Evolutionary conservation across 2,329 filamentous ascomycete species (phyloP).

Genomic region (Neopestalotiopsis rosae): DNA sequence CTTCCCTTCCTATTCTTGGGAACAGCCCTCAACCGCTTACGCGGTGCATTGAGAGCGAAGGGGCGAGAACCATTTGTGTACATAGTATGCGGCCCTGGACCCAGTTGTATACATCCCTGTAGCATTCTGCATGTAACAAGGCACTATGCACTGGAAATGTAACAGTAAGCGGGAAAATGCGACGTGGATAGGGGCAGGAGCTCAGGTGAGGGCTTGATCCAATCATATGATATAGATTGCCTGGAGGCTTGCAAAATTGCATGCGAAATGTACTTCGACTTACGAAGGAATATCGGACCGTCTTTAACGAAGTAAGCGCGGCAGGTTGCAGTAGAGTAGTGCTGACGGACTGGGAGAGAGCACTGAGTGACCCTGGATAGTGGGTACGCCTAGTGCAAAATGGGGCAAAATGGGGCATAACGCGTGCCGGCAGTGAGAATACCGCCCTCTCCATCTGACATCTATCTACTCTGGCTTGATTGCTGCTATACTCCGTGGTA

Average conservation of each 20-base stretch:
- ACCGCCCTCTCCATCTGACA: no score
- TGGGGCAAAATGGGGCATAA: neutral
- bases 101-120: neutral
- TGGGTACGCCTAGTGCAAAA: neutral
- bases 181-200: neutral
- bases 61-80: slow-evolving; percentile 1
- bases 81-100: neutral
- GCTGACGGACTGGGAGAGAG: no score
- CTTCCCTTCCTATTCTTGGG: neutral
- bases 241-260: neutral
- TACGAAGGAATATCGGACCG: neutral
- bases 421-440: neutral
- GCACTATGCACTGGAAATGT: no score
- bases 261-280: neutral
- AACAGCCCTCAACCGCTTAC: neutral
- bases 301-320: neutral
- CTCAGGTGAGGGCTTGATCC: neutral
- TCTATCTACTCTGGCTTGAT: no score
- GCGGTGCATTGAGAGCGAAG: neutral
- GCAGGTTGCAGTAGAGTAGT: neutral
- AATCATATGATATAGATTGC: neutral
- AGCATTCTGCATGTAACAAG: neutral
- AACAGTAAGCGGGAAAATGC: neutral
- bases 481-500: no score
- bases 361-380: no score